phyloP scores from a whole-genome alignment of 2,329 filamentous ascomycete species.

The Plenodomus lindquistii region DNA sequence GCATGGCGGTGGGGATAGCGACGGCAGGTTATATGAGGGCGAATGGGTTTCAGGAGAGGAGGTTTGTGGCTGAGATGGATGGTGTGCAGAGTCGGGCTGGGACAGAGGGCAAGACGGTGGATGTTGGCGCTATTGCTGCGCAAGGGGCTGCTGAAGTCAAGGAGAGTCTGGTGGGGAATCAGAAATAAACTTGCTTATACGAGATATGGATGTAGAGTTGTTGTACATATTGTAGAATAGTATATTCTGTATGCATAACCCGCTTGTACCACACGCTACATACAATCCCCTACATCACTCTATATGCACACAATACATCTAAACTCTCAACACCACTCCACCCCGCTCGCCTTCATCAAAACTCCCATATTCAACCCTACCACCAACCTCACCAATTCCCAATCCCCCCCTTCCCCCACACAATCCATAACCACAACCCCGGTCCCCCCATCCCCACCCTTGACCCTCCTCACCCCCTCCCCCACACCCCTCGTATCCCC shows the following conservation, averaged over 20 bases:
- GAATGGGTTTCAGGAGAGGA: conserved; percentile 27
- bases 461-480: conserved; percentile 51
- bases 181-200: conserved; percentile 1
- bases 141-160: conserved; percentile 36
- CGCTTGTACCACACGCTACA: not conserved
- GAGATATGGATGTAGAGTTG: not conserved
- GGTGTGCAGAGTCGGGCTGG: conserved; percentile 15
- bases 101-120: conserved; percentile 23
- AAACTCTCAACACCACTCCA: not conserved
- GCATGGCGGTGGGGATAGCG: conserved; percentile 29
- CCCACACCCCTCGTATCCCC: conserved; percentile 17
- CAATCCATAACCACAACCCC: conserved; percentile 92
- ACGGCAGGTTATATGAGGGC: conserved; percentile 33
- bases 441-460: conserved; percentile 66
- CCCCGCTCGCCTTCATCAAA: conserved; percentile 9
- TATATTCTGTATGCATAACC: not conserved
- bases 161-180: conserved; percentile 33
- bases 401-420: conserved; percentile 85
- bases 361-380: conserved; percentile 85
- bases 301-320: too few species aligned
- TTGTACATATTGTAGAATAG: not conserved
- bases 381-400: conserved; percentile 85
- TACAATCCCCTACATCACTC: not conserved
- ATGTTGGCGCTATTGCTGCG: conserved; percentile 27
- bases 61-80: conserved; percentile 2